Percentiles rank a stretch among this genome's conserved stretches.
phyloP scores from a whole-genome alignment of 176 grass and related monocot species.

The Urochloa ruziziensis region DNA sequence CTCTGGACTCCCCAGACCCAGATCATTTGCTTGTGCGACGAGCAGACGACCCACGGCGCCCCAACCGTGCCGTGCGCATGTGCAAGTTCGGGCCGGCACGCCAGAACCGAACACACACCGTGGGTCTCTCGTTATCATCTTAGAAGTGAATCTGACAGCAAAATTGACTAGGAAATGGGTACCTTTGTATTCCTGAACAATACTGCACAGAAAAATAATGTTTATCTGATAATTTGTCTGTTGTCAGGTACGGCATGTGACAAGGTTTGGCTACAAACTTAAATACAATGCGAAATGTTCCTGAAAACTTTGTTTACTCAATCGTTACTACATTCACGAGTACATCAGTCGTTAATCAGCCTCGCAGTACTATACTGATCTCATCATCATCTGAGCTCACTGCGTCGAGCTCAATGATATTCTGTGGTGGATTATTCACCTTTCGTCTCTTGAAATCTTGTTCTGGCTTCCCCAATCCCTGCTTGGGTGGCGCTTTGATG shows the following conservation, averaged over 20 bases:
- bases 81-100: too few species aligned
- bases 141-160: too few species aligned
- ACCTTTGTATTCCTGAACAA: too few species aligned
- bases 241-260: neutral
- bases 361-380: conserved; percentile 34
- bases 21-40: too few species aligned
- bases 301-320: neutral
- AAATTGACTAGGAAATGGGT: too few species aligned
- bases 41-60: too few species aligned
- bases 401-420: conserved; percentile 65
- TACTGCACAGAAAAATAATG: too few species aligned
- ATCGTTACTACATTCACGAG: conserved; percentile 8
- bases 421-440: conserved; percentile 40
- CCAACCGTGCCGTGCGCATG: too few species aligned
- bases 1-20: too few species aligned
- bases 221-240: neutral
- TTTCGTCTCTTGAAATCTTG: conserved; percentile 58
- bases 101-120: too few species aligned
- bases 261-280: neutral
- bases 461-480: conserved; percentile 27
- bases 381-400: conserved; percentile 94
- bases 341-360: neutral
- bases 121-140: too few species aligned
- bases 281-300: neutral
- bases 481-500: conserved; percentile 31